phyloP scores from a whole-genome alignment of 495 filamentous ascomycete species.

The Penicillium malachiteum region DNA sequence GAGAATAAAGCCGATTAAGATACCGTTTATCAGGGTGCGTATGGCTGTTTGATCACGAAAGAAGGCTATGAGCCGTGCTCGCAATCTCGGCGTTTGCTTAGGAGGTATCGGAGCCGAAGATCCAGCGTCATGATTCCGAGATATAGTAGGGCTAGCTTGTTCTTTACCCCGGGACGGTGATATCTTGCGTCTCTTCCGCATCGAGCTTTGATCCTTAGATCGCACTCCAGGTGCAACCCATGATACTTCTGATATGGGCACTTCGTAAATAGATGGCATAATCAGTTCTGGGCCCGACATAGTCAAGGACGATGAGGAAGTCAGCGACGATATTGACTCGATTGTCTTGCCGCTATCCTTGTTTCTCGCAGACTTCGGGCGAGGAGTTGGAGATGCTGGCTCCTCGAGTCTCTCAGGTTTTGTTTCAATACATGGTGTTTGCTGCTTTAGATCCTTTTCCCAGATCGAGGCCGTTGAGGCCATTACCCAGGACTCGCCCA shows the following conservation, averaged over 20 bases:
- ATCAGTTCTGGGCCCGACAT: conserved; percentile 45
- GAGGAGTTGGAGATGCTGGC: conserved; percentile 6
- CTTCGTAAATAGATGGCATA: conserved; percentile 47
- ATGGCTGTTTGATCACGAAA: conserved; percentile 8
- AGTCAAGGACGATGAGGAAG: conserved; percentile 28
- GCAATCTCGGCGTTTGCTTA: neutral
- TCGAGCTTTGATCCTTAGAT: conserved; percentile 14
- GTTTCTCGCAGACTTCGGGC: conserved; percentile 8
- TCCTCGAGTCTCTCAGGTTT: neutral
- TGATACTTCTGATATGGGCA: conserved; percentile 35
- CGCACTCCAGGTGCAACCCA: conserved; percentile 39
- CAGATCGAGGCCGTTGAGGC: conserved; percentile 22
- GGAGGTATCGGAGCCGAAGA: conserved; percentile 6
- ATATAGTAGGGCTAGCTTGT: neutral
- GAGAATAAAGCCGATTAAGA: conserved; percentile 33
- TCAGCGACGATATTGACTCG: conserved; percentile 28
- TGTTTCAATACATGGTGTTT: neutral
- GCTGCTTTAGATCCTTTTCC: conserved; percentile 6
- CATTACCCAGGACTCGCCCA: conserved; percentile 45
- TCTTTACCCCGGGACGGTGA: conserved; percentile 5
- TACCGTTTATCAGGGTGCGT: conserved; percentile 29
- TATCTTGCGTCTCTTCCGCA: conserved; percentile 32
- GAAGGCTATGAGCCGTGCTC: conserved; percentile 1
- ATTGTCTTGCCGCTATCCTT: conserved; percentile 4
- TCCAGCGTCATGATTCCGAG: conserved; percentile 8